Evolutionary conservation across 75 land plant genomes (phyloP).

Genomic region (Pinus tabuliformis): DNA sequence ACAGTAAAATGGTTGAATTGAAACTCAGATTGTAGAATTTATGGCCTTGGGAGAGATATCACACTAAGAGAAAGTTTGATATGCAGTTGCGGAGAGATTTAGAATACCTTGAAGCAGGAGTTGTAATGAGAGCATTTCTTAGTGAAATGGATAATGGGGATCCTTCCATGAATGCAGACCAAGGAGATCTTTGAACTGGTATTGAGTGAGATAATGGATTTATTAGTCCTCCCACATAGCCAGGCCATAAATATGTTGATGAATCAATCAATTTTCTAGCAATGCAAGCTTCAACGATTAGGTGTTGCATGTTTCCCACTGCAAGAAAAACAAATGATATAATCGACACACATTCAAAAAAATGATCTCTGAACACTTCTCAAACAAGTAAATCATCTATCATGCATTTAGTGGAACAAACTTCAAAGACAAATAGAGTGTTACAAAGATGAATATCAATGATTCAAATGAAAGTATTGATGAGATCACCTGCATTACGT

Average conservation of each 20-base stretch:
- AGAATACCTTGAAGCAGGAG: conserved; percentile 92
- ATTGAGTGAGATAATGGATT: conserved; percentile 44
- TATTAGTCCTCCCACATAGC: conserved; percentile 45
- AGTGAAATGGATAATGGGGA: conserved; percentile 54
- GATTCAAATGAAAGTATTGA: not conserved
- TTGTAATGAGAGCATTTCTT: conserved; percentile 53
- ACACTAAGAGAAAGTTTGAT: not conserved
- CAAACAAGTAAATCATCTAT: conserved; percentile 1
- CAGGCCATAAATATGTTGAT: conserved; percentile 93
- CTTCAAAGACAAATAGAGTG: not conserved
- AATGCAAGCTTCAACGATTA: conserved; percentile 96
- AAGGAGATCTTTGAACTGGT: conserved; percentile 60
- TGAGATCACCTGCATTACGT: conserved; percentile 35
- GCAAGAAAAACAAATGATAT: conserved; percentile 19
- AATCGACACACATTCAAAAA: not conserved
- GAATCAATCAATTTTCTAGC: conserved; percentile 80
- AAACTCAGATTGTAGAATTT: no score
- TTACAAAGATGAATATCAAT: not conserved
- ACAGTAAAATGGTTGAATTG: not conserved
- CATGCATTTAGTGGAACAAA: not conserved
- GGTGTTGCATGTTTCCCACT: conserved; percentile 86
- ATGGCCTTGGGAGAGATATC: not conserved
- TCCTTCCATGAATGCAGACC: conserved; percentile 86
- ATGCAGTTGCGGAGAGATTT: not conserved
- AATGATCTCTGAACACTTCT: not conserved